These are phyloP conservation scores for Chaetoceros muelleri DNA, from an alignment of 108 stramenopile genomes.

Conservation along the genomic window DNA sequence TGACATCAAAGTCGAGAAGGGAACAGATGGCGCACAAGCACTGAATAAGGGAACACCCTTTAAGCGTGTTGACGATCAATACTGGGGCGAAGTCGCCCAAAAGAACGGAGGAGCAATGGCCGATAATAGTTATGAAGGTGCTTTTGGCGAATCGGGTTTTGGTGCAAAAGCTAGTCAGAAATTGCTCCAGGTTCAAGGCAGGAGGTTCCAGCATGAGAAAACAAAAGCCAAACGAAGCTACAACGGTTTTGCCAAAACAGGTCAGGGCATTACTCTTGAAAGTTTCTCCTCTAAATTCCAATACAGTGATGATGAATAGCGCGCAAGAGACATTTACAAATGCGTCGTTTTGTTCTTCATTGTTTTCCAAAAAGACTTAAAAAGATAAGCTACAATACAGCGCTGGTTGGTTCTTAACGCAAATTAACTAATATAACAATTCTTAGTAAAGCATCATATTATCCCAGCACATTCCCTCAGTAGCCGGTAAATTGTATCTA, in stretches of 20 bases:
- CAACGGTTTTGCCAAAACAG: constrained; percentile 74
- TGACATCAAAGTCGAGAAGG: constrained; percentile 37
- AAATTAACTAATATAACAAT: no score
- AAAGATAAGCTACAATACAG: no score
- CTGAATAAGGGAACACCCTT: constrained; percentile 83
- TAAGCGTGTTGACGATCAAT: constrained; percentile 86
- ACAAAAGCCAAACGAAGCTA: constrained; percentile 96
- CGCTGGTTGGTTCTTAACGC: no score
- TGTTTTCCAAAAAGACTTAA: no score
- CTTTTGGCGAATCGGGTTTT: constrained; percentile 92
- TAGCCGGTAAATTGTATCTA: background rate
- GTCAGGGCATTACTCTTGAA: constrained; percentile 59
- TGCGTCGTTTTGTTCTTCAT: no score
- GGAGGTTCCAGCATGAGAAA: constrained; percentile 98
- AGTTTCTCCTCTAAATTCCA: constrained; percentile 72
- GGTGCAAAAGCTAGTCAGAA: constrained; percentile 91
- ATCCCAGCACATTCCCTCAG: background rate
- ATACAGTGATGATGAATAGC: constrained; percentile 31
- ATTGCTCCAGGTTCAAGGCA: constrained; percentile 88
- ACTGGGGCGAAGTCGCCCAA: constrained; percentile 83
- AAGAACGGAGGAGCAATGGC: constrained; percentile 87
- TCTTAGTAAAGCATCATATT: background rate
- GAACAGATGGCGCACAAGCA: constrained; percentile 85
- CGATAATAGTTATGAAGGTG: constrained; percentile 87
- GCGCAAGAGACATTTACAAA: no score